A percentile compares a stretch with the other conserved stretches of the same genome.
Conservation (phyloP, 1,139 yeast species). For the Pichia sorboxylosa region DNA sequence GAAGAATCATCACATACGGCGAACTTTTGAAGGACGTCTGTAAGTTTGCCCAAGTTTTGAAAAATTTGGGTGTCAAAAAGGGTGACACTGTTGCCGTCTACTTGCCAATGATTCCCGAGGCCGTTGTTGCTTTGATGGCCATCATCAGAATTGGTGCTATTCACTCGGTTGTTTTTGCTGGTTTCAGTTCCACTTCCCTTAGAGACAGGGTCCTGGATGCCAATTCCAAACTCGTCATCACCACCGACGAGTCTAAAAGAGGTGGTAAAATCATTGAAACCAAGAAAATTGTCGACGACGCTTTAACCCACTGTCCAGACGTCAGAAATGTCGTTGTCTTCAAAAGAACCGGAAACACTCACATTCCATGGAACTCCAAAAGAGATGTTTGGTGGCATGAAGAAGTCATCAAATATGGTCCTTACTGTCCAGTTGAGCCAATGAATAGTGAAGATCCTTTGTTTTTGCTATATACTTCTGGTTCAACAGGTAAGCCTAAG, state of each 20-base stretch:
- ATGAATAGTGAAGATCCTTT: conserved; percentile 52
- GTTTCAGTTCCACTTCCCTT: conserved; percentile 64
- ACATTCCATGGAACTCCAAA: conserved; percentile 47
- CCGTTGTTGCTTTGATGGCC: conserved; percentile 60
- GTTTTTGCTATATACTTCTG: conserved; percentile 55
- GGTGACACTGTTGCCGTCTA: conserved; percentile 83
- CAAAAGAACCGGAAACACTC: conserved; percentile 60
- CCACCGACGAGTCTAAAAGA: conserved; percentile 72
- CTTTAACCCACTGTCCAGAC: conserved; percentile 55
- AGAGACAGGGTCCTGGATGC: conserved; percentile 72
- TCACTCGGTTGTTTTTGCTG: conserved; percentile 79
- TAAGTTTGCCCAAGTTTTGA: conserved; percentile 58
- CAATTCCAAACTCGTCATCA: conserved; percentile 59
- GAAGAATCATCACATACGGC: conserved; percentile 54
- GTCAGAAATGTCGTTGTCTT: conserved; percentile 61
- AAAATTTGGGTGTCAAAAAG: conserved; percentile 56
- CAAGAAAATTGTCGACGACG: conserved; percentile 74
- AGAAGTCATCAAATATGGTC: conserved; percentile 55
- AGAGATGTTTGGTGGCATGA: conserved; percentile 81
- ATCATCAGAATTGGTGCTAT: conserved; percentile 70
- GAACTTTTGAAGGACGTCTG: conserved; percentile 61
- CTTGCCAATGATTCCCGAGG: conserved; percentile 81
- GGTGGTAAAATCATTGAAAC: conserved; percentile 80
- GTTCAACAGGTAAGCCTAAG: conserved; percentile 61
- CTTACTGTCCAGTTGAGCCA: conserved; percentile 50